phyloP scores from a whole-genome alignment of 1,284 basidiomycete genomes.

The Trichosporon sp. region DNA sequence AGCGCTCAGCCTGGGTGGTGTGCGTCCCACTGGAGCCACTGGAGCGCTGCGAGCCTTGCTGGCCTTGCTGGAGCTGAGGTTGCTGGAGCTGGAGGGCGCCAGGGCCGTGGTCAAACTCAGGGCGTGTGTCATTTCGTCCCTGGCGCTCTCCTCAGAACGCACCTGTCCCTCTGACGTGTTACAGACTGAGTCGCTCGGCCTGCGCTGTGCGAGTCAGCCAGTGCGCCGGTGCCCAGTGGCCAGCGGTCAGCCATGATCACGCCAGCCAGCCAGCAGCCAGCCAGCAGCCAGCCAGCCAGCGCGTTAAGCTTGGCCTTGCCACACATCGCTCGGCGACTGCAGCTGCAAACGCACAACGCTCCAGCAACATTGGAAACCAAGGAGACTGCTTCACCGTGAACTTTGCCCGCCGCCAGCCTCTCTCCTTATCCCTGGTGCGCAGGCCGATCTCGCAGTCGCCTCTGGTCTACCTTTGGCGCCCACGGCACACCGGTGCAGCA shows the following conservation, averaged over 20 bases:
- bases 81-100: not conserved
- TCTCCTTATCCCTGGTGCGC: not conserved
- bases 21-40: not conserved
- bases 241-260: not conserved
- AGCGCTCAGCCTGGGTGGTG: not conserved
- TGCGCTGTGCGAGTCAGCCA: no score
- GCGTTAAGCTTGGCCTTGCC: not conserved
- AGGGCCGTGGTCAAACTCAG: not conserved
- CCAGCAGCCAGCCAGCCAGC: not conserved
- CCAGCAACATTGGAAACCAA: not conserved
- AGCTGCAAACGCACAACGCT: not conserved
- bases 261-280: not conserved
- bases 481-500: no score
- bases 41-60: no score
- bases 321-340: not conserved
- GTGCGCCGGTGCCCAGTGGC: no score
- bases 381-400: not conserved
- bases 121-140: not conserved
- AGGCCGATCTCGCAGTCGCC: not conserved
- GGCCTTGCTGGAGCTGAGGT: no score
- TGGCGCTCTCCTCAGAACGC: not conserved
- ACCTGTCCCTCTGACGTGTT: constrained; percentile 1
- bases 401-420: not conserved
- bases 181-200: not conserved
- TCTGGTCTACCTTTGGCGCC: not conserved